A percentile compares a stretch with the other conserved stretches of the same genome.
These are phyloP conservation scores for Fagus sylvatica DNA, from an alignment of 306 rosid species.

Conservation along the genomic window DNA sequence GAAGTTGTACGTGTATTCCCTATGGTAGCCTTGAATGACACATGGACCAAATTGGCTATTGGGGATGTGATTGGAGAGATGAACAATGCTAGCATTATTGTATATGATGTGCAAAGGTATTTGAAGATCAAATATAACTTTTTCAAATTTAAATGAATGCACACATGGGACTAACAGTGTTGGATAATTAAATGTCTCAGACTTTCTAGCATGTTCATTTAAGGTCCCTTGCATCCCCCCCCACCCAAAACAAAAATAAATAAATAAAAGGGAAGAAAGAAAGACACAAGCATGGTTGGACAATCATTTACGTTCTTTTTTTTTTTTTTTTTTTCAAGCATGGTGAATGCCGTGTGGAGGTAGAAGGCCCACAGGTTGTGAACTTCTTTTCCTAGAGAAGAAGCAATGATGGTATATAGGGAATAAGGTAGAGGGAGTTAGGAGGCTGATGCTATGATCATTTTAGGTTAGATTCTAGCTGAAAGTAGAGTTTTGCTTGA, in stretches of 20 bases:
- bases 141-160: conserved; percentile 13
- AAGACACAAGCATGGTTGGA: neutral
- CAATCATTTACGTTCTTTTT: neutral
- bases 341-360: neutral
- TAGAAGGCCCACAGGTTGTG: conserved; percentile 18
- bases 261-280: neutral
- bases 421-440: neutral
- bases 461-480: neutral
- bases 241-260: neutral
- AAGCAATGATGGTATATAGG: conserved; percentile 13
- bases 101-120: conserved; percentile 96
- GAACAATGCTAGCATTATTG: conserved; percentile 65
- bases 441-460: neutral
- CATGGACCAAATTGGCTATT: conserved; percentile 92
- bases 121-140: conserved; percentile 4
- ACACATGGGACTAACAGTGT: neutral
- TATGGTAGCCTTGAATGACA: conserved; percentile 84
- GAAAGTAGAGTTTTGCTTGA: neutral
- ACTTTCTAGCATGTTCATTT: neutral
- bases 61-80: conserved; percentile 89
- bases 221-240: neutral
- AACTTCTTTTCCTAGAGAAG: conserved; percentile 19
- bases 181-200: neutral
- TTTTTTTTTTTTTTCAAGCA: too few species aligned
- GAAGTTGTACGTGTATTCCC: conserved; percentile 87